Evolutionary conservation across 1,284 basidiomycete genomes (phyloP).

Genomic region (Anthracocystis panici-leucophaei): DNA sequence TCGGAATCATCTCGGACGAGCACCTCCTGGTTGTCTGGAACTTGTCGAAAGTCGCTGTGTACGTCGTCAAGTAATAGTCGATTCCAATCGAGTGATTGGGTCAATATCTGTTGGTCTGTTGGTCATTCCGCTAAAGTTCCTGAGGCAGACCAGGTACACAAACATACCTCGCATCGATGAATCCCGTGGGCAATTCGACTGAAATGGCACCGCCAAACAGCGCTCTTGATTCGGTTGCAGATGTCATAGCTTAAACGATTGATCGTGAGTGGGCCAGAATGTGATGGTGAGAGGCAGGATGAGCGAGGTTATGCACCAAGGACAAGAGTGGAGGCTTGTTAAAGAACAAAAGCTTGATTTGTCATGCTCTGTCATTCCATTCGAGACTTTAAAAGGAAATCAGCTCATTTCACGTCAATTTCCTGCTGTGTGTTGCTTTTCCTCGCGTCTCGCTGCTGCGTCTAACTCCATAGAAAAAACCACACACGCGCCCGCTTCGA

Average conservation of each 20-base stretch:
- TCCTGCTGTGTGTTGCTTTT: constrained; percentile 8
- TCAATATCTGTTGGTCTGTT: no score
- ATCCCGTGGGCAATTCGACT: constrained; percentile 74
- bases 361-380: constrained; percentile 23
- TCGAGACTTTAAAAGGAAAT: neutral
- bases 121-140: neutral
- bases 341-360: constrained; percentile 7
- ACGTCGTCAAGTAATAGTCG: neutral
- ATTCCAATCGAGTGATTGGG: neutral
- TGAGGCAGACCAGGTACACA: neutral
- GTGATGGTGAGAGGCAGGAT: no score
- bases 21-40: constrained; percentile 98
- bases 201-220: constrained; percentile 82
- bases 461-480: no score
- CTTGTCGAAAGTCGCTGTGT: constrained; percentile 83
- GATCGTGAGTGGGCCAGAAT: no score
- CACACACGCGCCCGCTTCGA: no score
- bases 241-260: constrained; percentile 7
- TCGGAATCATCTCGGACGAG: constrained; percentile 80
- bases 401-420: constrained; percentile 8
- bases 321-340: neutral
- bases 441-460: constrained; percentile 11
- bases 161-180: constrained; percentile 87
- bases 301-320: neutral
- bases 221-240: constrained; percentile 10